Conservation (phyloP, 306 rosid genomes). For the Vigna unguiculata region DNA sequence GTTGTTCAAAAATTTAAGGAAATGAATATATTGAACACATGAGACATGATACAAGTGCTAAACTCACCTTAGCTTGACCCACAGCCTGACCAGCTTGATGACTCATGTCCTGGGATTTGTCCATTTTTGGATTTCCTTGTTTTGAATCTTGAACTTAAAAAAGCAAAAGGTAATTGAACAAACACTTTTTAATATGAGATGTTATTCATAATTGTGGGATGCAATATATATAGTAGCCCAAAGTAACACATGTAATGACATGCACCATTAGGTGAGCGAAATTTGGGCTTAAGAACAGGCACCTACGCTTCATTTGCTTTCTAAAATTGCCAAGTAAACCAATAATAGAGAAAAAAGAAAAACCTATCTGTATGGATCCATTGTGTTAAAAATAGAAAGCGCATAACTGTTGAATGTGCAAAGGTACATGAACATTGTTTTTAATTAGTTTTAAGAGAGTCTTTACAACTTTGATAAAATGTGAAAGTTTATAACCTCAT, state of each 20-base stretch:
- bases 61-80: constrained; percentile 55
- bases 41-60: background rate
- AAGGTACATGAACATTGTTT: no score
- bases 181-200: background rate
- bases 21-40: background rate
- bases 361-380: constrained; percentile 26
- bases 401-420: background rate
- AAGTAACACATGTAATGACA: constrained; percentile 21
- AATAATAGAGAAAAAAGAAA: background rate
- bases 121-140: constrained; percentile 41
- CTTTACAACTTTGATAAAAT: no score
- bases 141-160: background rate
- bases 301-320: background rate
- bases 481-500: no score
- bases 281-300: constrained; percentile 46
- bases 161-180: background rate
- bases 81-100: constrained; percentile 54
- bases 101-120: constrained; percentile 43
- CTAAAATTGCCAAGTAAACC: constrained; percentile 7
- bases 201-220: background rate
- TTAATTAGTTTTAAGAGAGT: no score
- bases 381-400: constrained; percentile 11
- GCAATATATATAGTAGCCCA: constrained; percentile 13
- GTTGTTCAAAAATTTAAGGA: background rate
- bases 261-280: constrained; percentile 21